Base-by-base conservation (phyloP, 2,329 filamentous ascomycete genomes). In the Pseudocercospora cruenta region DNA sequence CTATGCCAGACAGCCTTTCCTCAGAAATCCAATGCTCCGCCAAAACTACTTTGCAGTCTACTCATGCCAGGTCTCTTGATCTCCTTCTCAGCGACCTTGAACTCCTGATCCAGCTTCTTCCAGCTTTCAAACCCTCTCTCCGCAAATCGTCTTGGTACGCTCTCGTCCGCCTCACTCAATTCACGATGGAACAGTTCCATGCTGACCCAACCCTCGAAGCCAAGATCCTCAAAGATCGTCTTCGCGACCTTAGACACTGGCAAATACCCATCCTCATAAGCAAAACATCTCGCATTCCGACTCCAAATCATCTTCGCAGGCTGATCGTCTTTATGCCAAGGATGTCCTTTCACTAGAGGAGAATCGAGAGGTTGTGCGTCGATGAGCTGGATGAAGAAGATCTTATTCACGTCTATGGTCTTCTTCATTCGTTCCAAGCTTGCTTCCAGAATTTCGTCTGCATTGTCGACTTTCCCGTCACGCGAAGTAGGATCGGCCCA, bases 321-420 rank as follows among this genome's bases (percentile, higher is more conserved):
- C 77, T 90, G 88, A 3, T 81, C 82, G 0, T 82, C 75, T 6
- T 85, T 80, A 78, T 89, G 84, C 72, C 86, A 90, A 6, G 80
- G 75, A 74, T 91, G 89, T 0, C 81, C 82, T 16, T 82, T 74
- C 1, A 82, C 71, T 9, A 94, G 76, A 0, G 90, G 90, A 10
- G 79, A 72, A 0, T 77, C 72, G 3, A 93, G 81, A 3, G 84
- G 81, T 76, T 92, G 90, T 0, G 87, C 91, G 73, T 94, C 91
- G 4, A 91, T 90, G 8, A 93, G 83, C 74, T 94, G 91, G 0
- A 94, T 82, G 72, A 91, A 91, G 73, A 93, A 92, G 0, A 94
- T 82, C 75, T 90, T 92, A 36, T 79, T 76, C 0, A 85, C 80
- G 66, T 91, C 86, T 4, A 93, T 78, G 0, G 79, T 80, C 1